Conservation (phyloP, 495 filamentous ascomycete species). For the Coniosporium apollinis region DNA sequence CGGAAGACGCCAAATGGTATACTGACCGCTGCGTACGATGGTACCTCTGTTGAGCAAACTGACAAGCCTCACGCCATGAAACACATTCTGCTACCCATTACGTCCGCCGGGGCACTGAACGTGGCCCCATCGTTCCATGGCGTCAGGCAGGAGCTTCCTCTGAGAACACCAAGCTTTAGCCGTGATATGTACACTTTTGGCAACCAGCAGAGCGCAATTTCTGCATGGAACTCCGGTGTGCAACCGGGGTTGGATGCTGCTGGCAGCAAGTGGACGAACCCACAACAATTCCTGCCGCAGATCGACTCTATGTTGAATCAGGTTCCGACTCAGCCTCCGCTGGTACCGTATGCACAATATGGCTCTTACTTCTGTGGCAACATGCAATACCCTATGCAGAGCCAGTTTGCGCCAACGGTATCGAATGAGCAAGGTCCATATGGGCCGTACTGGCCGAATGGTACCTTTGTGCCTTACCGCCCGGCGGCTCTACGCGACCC, state of each 20-base stretch:
- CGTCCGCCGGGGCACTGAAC: slow-evolving; percentile 1
- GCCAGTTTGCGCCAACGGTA: slow-evolving; percentile 51
- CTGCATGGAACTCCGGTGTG: too few relatives aligned
- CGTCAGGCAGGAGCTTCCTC: slow-evolving; percentile 8
- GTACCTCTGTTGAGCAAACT: slow-evolving; percentile 56
- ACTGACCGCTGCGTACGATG: slow-evolving; percentile 86
- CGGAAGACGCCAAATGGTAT: slow-evolving; percentile 92
- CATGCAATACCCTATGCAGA: slow-evolving; percentile 54
- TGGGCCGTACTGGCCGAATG: slow-evolving; percentile 67
- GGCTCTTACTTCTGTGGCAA: slow-evolving; percentile 42
- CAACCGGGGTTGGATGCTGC: too few relatives aligned
- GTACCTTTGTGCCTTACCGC: slow-evolving; percentile 56
- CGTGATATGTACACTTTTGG: slow-evolving; percentile 10
- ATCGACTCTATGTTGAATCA: slow-evolving; percentile 28
- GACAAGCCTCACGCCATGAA: slow-evolving; percentile 67
- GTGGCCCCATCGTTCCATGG: neutral
- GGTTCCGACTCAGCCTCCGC: slow-evolving; percentile 14
- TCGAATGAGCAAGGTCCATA: slow-evolving; percentile 56
- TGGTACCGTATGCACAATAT: slow-evolving; percentile 13
- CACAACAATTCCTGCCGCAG: slow-evolving; percentile 11
- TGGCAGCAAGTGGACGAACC: slow-evolving; percentile 7
- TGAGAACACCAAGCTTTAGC: slow-evolving; percentile 6
- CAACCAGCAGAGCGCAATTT: too few relatives aligned
- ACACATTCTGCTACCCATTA: slow-evolving; percentile 70
- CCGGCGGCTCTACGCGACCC: slow-evolving; percentile 48